Base-by-base conservation (phyloP, 106 monocot species). In the Posidonia australis region DNA sequence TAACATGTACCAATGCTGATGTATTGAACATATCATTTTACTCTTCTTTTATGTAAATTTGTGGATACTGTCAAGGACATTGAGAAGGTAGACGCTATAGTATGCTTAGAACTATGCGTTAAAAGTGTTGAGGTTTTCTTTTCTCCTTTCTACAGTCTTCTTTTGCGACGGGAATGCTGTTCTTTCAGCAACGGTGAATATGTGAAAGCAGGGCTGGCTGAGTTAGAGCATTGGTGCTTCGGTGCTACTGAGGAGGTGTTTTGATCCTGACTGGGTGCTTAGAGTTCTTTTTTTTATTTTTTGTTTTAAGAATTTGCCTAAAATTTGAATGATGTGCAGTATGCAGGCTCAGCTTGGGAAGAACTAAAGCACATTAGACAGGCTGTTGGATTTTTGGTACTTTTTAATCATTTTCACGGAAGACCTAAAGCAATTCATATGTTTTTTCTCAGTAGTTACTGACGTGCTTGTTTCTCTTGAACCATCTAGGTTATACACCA, bases 121-220 rank as follows among this genome's bases (percentile, higher is more conserved):
- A 10, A 20, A 29, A 43, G 3, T 13, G 46, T 44, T 31, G 9
- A 27, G 3, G 10, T 17, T 32, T 49, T 6, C 46, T 41, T 22
- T 26, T 72, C 31, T 51, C 42, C 47, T 31, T 57, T 68, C 32
- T 66, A 1, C 51, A 89, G 89, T 55, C 81, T 89, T 55, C 78
- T 89, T 54, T 61, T 89, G 36, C 81, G 89, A 47, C 79, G 89
- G 0, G 89, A 89, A 65, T 89, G 84, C 44, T 89, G 89, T 75
- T 89, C 89, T 36, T 89, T 84, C 49, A 89, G 84, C 74, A 89
- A 89, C 67, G 89, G 89, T 18, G 89, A 89, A 60, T 89, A 72
- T 60, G 79, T 89, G 23, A 89, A 89, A 73, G 71, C 84, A 59
- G 89, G 89, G 51, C 70, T 89, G 36, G 77, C 77, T 70, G 89